A percentile compares a stretch with the other conserved stretches of the same genome.
These are phyloP conservation scores for Earliella scabrosa DNA, from an alignment of 1,284 basidiomycete genomes.

Conservation along the genomic window DNA sequence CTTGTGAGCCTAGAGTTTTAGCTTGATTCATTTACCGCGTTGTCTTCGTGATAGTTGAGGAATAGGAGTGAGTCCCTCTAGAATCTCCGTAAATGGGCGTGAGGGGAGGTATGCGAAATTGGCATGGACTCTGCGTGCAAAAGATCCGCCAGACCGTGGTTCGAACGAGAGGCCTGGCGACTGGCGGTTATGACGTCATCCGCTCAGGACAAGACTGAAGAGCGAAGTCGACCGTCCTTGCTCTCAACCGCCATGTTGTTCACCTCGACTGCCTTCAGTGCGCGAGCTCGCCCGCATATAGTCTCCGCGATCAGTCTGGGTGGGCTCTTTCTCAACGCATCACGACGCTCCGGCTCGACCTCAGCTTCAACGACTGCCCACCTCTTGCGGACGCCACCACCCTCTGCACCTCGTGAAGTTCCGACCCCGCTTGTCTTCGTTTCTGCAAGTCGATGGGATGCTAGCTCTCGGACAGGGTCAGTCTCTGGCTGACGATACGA, in stretches of 20 bases:
- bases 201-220: no score
- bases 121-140: no score
- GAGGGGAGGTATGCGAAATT: no score
- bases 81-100: no score
- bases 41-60: no score
- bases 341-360: conserved; percentile 1
- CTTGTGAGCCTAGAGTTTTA: no score
- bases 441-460: conserved; percentile 27
- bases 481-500: background rate
- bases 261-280: background rate
- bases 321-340: conserved; percentile 9
- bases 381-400: conserved; percentile 42
- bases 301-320: conserved; percentile 15
- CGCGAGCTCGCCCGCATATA: conserved; percentile 4
- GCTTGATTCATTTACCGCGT: no score
- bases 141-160: no score
- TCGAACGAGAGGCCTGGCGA: no score
- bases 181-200: no score
- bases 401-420: conserved; percentile 47
- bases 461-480: conserved; percentile 19
- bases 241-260: background rate
- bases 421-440: conserved; percentile 53
- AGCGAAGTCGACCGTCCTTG: no score
- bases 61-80: no score
- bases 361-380: conserved; percentile 16